Evolutionary conservation across 495 filamentous ascomycete genomes (phyloP).

Genomic region (Penicillium odoratum): DNA sequence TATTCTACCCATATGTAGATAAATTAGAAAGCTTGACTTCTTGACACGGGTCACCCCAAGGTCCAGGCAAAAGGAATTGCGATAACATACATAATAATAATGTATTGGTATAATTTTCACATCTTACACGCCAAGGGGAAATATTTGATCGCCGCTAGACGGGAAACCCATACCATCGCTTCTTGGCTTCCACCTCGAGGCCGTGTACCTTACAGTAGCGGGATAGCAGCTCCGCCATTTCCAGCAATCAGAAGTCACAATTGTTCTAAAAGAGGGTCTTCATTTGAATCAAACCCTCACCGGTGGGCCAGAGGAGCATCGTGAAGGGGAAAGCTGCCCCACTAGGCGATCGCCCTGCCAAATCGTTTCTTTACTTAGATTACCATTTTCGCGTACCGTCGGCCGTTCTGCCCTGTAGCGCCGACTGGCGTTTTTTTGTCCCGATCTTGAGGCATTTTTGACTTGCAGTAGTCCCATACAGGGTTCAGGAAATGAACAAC

Average conservation of each 20-base stretch:
- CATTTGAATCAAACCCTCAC: constrained; percentile 32
- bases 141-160: constrained; percentile 11
- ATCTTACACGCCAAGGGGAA: background rate
- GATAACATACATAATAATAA: background rate
- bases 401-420: constrained; percentile 6
- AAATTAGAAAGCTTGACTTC: background rate
- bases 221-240: constrained; percentile 9
- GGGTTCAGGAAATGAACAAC: constrained; percentile 3
- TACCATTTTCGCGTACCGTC: constrained; percentile 6
- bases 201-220: constrained; percentile 35
- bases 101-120: background rate
- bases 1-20: background rate
- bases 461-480: constrained; percentile 13
- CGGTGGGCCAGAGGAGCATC: constrained; percentile 33
- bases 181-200: constrained; percentile 27
- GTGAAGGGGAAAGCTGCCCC: constrained; percentile 18
- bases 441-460: constrained; percentile 25
- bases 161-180: constrained; percentile 9
- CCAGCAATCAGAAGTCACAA: constrained; percentile 24
- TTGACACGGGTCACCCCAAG: background rate
- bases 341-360: constrained; percentile 34
- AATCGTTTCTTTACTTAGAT: constrained; percentile 16
- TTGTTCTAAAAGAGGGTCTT: constrained; percentile 9
- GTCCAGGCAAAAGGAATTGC: background rate
- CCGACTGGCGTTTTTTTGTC: constrained; percentile 4